Conservation (phyloP, 2,329 filamentous ascomycete genomes). For the Colletotrichum sp. region DNA sequence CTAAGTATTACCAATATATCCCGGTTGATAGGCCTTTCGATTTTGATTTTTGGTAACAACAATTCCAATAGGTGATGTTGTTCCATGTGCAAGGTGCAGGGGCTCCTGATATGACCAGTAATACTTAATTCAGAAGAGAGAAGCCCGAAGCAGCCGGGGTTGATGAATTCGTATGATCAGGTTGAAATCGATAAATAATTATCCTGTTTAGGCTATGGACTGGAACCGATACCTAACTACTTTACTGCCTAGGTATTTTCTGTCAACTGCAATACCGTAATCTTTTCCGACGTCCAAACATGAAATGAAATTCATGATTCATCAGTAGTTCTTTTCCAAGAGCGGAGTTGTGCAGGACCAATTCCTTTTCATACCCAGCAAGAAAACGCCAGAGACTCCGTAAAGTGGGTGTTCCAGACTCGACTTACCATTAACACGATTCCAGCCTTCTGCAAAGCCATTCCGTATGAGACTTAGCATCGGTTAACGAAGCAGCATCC, state of each 20-base stretch:
- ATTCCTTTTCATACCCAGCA: neutral
- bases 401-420: neutral
- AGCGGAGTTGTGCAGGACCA: neutral
- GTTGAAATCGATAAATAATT: neutral
- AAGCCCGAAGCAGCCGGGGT: neutral
- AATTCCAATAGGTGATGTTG: neutral
- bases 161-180: neutral
- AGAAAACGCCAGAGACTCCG: neutral
- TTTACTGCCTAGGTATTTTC: neutral
- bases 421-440: neutral
- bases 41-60: accelerated
- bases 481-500: neutral
- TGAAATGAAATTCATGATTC: neutral
- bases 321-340: neutral
- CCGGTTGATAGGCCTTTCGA: neutral
- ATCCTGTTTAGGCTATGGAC: neutral
- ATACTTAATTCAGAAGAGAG: neutral
- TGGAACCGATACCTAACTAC: neutral
- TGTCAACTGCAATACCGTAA: neutral
- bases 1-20: neutral
- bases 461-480: neutral
- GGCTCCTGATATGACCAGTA: neutral
- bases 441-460: neutral
- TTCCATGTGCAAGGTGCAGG: neutral
- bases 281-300: neutral